These are phyloP conservation scores for Solanum commersonii DNA, from an alignment of 257 asterid genomes.

Conservation along the genomic window DNA sequence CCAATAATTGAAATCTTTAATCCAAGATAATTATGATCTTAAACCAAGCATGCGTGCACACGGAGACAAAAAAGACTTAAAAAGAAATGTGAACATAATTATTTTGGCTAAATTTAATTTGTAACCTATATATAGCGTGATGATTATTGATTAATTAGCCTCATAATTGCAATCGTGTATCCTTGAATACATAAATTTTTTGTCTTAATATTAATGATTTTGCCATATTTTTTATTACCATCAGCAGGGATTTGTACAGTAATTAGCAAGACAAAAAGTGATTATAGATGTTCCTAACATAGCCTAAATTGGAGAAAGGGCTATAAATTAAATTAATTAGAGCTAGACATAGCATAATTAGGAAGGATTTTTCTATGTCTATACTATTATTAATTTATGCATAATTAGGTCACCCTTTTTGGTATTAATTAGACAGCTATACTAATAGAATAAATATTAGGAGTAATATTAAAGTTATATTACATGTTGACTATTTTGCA, in stretches of 20 bases:
- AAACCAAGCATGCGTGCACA: conserved; percentile 12
- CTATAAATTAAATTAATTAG: not conserved
- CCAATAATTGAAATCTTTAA: not conserved
- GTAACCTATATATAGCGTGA: not conserved
- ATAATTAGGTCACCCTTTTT: not conserved
- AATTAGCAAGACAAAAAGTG: not conserved
- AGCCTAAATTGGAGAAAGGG: not conserved
- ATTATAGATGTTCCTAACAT: not conserved
- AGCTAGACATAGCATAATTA: not conserved
- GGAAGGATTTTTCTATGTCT: not conserved
- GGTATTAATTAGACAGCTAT: not conserved
- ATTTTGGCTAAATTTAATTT: conserved; percentile 13
- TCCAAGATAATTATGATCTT: conserved; percentile 6
- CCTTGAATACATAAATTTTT: not conserved
- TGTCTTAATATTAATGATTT: not conserved
- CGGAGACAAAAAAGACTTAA: not conserved
- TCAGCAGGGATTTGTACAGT: not conserved
- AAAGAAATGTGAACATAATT: conserved; percentile 1
- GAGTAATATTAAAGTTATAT: not conserved
- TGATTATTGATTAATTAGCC: not conserved
- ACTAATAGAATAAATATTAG: not conserved
- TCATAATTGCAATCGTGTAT: conserved; percentile 3
- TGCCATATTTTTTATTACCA: not conserved
- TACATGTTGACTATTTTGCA: not conserved
- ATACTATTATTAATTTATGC: not conserved